A percentile compares a stretch with the other conserved stretches of the same genome.
Evolutionary conservation across 73 alveolate species (phyloP).

Genomic region (Stentor roeselii): DNA sequence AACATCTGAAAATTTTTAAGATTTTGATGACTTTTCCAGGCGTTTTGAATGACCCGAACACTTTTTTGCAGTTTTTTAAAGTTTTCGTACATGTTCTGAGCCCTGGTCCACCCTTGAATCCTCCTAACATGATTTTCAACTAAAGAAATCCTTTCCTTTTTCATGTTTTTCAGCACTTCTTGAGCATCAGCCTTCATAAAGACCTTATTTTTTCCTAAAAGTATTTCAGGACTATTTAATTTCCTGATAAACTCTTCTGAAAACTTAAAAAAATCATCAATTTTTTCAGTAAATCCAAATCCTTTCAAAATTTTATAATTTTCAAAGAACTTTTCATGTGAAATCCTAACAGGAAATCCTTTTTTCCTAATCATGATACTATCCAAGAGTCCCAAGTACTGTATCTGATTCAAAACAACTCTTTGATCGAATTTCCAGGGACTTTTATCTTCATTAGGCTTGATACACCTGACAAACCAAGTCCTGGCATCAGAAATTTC

Average conservation of each 20-base stretch:
- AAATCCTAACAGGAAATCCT: not conserved
- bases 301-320: conserved; percentile 38
- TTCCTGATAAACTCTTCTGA: conserved; percentile 77
- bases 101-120: no score
- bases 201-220: not conserved
- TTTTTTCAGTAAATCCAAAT: not conserved
- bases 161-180: not conserved
- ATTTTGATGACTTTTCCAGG: not conserved
- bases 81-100: no score
- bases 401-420: not conserved
- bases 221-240: conserved; percentile 11
- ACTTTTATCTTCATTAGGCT: conserved; percentile 70
- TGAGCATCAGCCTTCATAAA: not conserved
- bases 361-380: not conserved
- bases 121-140: not conserved
- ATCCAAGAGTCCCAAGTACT: not conserved
- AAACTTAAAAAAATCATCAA: conserved; percentile 64
- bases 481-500: conserved; percentile 67
- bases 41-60: not conserved
- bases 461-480: conserved; percentile 82
- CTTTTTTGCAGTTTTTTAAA: no score
- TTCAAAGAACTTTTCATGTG: not conserved
- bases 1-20: not conserved
- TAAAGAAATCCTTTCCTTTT: not conserved
- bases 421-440: conserved; percentile 47